phyloP scores from a whole-genome alignment of 1,139 yeast species.

The Kodamaea anthophila region DNA sequence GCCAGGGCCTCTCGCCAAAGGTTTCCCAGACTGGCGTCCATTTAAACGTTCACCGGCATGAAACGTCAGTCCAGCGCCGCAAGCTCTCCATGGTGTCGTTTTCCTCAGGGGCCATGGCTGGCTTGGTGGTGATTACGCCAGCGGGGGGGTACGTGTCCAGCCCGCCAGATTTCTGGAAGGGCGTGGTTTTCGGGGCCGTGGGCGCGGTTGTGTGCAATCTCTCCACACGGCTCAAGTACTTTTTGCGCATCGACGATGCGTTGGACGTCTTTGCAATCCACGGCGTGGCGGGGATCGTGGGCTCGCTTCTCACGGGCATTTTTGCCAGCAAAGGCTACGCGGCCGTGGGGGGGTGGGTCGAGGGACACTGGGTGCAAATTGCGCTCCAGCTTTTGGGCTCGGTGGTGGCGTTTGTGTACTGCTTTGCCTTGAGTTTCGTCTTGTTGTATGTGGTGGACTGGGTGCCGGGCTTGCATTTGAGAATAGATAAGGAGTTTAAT shows the following conservation, averaged over 20 bases:
- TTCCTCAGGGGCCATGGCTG: slow-evolving; percentile 39
- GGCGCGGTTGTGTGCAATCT: slow-evolving; percentile 35
- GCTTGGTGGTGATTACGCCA: slow-evolving; percentile 41
- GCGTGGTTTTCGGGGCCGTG: slow-evolving; percentile 33
- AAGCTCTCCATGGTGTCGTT: slow-evolving; percentile 38
- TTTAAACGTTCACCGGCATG: slow-evolving; percentile 16
- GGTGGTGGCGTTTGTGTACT: slow-evolving; percentile 36
- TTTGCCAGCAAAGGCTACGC: slow-evolving; percentile 31
- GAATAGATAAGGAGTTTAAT: slow-evolving; percentile 40
- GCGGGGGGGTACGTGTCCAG: slow-evolving; percentile 41
- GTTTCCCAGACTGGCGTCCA: slow-evolving; percentile 18
- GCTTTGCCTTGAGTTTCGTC: slow-evolving; percentile 29
- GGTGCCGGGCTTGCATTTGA: slow-evolving; percentile 42
- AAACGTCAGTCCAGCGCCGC: slow-evolving; percentile 18
- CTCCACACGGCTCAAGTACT: slow-evolving; percentile 38
- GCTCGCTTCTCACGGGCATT: slow-evolving; percentile 38
- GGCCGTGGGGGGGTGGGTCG: slow-evolving; percentile 44
- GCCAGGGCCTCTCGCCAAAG: slow-evolving; percentile 3
- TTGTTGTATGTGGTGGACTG: slow-evolving; percentile 37
- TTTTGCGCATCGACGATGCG: slow-evolving; percentile 37
- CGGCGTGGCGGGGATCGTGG: slow-evolving; percentile 40
- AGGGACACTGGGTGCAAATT: slow-evolving; percentile 42
- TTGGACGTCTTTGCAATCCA: slow-evolving; percentile 43
- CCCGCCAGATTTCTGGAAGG: slow-evolving; percentile 36
- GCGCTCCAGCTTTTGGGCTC: slow-evolving; percentile 45